A percentile compares a stretch with the other conserved stretches of the same genome.
These are phyloP conservation scores for Oxyria digyna DNA, from an alignment of 148 eudicot species.

Conservation along the genomic window DNA sequence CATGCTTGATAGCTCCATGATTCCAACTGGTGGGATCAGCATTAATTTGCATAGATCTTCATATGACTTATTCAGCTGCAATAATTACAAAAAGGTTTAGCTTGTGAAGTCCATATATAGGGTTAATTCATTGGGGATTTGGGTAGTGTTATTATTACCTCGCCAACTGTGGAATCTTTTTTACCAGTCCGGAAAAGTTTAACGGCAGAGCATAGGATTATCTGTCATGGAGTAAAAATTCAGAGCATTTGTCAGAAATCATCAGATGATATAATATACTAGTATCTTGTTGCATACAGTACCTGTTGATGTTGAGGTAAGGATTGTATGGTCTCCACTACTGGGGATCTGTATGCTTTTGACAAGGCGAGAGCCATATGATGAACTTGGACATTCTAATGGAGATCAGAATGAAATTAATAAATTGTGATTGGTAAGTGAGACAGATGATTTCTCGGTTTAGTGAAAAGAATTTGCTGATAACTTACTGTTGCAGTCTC, in stretches of 20 bases:
- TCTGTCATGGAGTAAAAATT: conserved; percentile 26
- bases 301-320: conserved; percentile 99
- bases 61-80: conserved; percentile 66
- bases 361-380: conserved; percentile 90
- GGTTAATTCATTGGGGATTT: not conserved
- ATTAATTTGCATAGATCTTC: conserved; percentile 61
- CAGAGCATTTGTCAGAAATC: not conserved
- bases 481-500: conserved; percentile 41
- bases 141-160: conserved; percentile 30
- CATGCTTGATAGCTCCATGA: conserved; percentile 75
- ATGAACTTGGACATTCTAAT: conserved; percentile 62
- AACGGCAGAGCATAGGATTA: conserved; percentile 81
- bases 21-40: conserved; percentile 52
- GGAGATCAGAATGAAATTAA: not conserved
- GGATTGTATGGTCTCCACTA: conserved; percentile 74
- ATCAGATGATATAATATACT: not conserved
- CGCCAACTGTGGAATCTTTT: conserved; percentile 67
- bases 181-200: conserved; percentile 66
- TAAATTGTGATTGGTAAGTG: not conserved
- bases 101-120: too few species aligned
- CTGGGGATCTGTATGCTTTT: conserved; percentile 59
- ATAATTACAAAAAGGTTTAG: not conserved
- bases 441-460: not conserved
- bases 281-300: not conserved
- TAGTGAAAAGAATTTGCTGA: not conserved